phyloP scores from a whole-genome alignment of 2,329 filamentous ascomycete genomes.

The Fusarium sp. region DNA sequence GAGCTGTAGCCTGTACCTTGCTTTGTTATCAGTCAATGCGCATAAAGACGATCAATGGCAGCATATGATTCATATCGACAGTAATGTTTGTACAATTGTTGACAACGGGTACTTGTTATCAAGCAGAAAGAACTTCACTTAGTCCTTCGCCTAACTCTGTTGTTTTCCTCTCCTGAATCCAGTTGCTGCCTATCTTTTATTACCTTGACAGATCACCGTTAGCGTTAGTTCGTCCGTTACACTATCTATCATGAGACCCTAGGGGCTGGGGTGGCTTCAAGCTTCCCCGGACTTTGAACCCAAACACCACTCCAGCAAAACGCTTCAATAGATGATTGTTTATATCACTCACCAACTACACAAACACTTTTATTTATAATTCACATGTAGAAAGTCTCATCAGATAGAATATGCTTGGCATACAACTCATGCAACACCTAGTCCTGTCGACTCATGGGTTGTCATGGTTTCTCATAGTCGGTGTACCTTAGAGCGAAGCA shows the following conservation, averaged over 20 bases:
- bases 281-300: background rate
- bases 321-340: background rate
- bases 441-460: background rate
- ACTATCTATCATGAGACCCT: conserved; percentile 13
- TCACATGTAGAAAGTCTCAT: fast-evolving
- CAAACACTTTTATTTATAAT: background rate
- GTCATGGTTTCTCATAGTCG: background rate
- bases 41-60: background rate
- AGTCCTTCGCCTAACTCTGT: too few relatives aligned
- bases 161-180: background rate
- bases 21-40: conserved; percentile 8
- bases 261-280: background rate
- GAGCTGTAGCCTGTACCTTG: conserved; percentile 4
- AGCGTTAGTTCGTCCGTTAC: background rate
- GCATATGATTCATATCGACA: background rate
- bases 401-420: background rate
- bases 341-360: background rate
- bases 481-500: background rate
- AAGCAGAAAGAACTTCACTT: background rate
- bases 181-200: background rate
- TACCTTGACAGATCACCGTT: background rate
- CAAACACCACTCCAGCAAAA: background rate
- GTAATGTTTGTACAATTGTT: background rate
- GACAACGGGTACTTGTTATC: fast-evolving
- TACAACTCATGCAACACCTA: background rate